Percentiles rank a stretch among this genome's conserved stretches.
Evolutionary conservation across 352 stramenopile genomes (phyloP).

Genomic region (Globisporangium irregulare): DNA sequence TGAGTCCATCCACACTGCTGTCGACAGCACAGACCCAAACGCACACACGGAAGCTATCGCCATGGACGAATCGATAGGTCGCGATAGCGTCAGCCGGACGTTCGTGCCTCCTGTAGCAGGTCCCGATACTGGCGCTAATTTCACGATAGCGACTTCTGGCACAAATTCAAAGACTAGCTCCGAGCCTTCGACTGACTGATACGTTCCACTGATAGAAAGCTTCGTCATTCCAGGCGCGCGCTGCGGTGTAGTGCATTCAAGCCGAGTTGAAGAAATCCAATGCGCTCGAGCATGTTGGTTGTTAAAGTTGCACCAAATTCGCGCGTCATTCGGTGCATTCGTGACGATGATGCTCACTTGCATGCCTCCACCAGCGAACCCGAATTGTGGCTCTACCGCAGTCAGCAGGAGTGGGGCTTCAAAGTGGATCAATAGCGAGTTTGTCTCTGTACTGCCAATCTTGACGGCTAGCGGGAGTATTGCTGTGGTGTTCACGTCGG

Average conservation of each 20-base stretch:
- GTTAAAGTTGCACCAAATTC: conserved; percentile 33
- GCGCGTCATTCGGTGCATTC: conserved; percentile 1
- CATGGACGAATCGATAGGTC: conserved; percentile 10
- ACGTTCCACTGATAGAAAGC: conserved; percentile 20
- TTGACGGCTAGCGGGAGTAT: conserved; percentile 25
- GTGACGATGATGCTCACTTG: conserved; percentile 21
- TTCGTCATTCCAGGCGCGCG: conserved; percentile 18
- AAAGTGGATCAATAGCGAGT: conserved; percentile 35
- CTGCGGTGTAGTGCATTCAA: conserved; percentile 28
- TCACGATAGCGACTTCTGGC: conserved; percentile 26
- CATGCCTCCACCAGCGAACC: conserved; percentile 30
- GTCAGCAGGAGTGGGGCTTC: conserved; percentile 22
- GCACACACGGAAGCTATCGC: conserved; percentile 17
- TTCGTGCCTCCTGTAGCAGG: conserved; percentile 23
- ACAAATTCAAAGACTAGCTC: conserved; percentile 30
- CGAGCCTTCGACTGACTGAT: conserved; percentile 12
- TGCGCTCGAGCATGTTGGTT: conserved; percentile 13
- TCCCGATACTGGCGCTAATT: conserved; percentile 21
- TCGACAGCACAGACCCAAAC: conserved; percentile 26
- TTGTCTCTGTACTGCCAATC: conserved; percentile 18
- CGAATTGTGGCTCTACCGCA: conserved; percentile 22
- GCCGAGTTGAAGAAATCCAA: conserved; percentile 14
- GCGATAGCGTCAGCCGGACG: conserved; percentile 27
- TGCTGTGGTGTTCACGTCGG: conserved; percentile 9
- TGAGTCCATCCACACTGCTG: conserved; percentile 7